Evolutionary conservation across 192 early-diverging fungal species (phyloP), one percentile per base, ranked within the genome.

Genomic region (Coemansia sp.): DNA sequence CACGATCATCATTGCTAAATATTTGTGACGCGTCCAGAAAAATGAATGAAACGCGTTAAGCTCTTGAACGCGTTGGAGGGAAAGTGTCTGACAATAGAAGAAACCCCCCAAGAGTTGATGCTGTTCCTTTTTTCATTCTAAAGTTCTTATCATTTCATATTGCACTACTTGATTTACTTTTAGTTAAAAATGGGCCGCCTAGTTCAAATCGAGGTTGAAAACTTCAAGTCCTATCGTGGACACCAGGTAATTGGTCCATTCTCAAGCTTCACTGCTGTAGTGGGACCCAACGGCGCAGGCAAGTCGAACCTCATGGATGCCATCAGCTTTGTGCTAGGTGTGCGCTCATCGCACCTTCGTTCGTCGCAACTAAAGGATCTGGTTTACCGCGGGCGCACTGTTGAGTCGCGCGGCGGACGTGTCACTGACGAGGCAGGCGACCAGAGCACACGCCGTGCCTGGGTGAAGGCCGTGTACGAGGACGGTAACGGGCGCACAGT

Each of bases 231-330:
- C 7, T 99, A 99, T 74, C 92, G 93, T 64, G 97, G 97, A 25
- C 84, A 84, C 58, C 96, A 97, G 64, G 85, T 85, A 30, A 97
- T 99, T 58, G 97, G 94, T 1, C 95, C 95, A 21, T 98, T 99
- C 75, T 75, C 88, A 77, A 86, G 93, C 74, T 97, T 99, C 77
- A 95, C 96, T 7, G 90, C 90, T 51, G 90, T 99, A 25, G 95
- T 97, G 61, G 97, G 97, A 7, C 95, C 95, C 16, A 99, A 99
- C 79, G 97, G 97, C 60, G 88, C 94, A 61, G 96, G 95, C 16
- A 99, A 99, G 78, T 97, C 95, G 20, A 99, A 99, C 71, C 84
- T 98, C 21, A 99, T 99, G 96, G 97, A 99, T 73, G 97, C 97
- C 39, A 95, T 99, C 70, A 93, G 90, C 30, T 99, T 99, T 86